These are phyloP conservation scores for Stemphylium beticola DNA, from an alignment of 2,329 filamentous ascomycete genomes.

Conservation along the genomic window DNA sequence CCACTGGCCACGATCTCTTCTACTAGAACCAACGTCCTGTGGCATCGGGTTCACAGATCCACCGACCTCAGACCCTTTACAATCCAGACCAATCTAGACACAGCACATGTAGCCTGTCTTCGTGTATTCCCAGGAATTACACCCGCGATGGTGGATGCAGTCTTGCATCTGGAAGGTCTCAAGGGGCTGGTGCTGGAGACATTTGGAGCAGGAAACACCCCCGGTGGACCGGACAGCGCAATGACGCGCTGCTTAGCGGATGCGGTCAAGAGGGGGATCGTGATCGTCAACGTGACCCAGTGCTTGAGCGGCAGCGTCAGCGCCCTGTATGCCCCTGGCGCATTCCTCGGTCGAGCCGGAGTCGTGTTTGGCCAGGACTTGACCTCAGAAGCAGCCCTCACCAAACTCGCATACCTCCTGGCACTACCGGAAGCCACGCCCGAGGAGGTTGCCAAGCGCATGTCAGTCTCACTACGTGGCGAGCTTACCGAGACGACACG, in stretches of 20 bases:
- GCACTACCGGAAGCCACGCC: slow-evolving; percentile 69
- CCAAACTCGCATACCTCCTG: slow-evolving; percentile 87
- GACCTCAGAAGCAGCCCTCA: slow-evolving; percentile 88
- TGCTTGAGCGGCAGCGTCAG: slow-evolving; percentile 64
- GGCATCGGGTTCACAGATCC: slow-evolving; percentile 77
- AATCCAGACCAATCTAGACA: slow-evolving; percentile 78
- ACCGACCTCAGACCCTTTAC: slow-evolving; percentile 75
- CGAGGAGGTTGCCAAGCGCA: slow-evolving; percentile 70
- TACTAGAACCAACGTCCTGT: slow-evolving; percentile 79
- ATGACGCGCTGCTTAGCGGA: slow-evolving; percentile 78
- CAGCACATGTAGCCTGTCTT: slow-evolving; percentile 86
- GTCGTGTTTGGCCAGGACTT: slow-evolving; percentile 90
- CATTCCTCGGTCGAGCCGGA: slow-evolving; percentile 79
- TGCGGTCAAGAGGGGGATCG: slow-evolving; percentile 79
- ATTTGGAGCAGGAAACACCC: slow-evolving; percentile 91
- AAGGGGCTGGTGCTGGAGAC: slow-evolving; percentile 87
- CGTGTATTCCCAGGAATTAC: slow-evolving; percentile 92
- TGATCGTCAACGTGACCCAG: slow-evolving; percentile 91
- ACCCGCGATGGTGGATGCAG: slow-evolving; percentile 89
- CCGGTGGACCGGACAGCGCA: slow-evolving; percentile 78
- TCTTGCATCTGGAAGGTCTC: slow-evolving; percentile 76
- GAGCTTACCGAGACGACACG: slow-evolving; percentile 80
- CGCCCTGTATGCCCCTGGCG: slow-evolving; percentile 52
- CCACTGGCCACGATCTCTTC: slow-evolving; percentile 83
- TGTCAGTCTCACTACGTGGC: slow-evolving; percentile 78